Percentiles rank a stretch among this genome's conserved stretches.
Conservation (phyloP, 805 yeast species). For the Maudiozyma pseudohumilis region DNA sequence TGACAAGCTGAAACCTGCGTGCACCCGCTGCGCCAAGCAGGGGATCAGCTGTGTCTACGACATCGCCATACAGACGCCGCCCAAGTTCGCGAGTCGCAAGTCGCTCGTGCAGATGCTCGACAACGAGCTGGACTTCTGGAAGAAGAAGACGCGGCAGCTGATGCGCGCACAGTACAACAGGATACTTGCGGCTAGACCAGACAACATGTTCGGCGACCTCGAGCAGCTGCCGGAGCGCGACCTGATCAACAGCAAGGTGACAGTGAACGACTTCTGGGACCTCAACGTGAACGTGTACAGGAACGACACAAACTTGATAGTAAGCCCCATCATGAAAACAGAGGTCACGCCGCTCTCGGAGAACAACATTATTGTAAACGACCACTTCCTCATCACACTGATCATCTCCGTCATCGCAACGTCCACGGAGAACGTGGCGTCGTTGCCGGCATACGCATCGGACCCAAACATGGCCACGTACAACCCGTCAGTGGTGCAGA, state of each 20-base stretch:
- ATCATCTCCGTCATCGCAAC: constrained; percentile 20
- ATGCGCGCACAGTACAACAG: constrained; percentile 5
- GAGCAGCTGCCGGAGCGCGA: neutral
- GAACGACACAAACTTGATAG: constrained; percentile 20
- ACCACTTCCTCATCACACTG: constrained; percentile 19
- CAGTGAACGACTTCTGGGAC: constrained; percentile 4
- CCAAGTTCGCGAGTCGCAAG: constrained; percentile 26
- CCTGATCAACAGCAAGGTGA: neutral
- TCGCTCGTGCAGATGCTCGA: constrained; percentile 24
- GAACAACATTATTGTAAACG: constrained; percentile 23
- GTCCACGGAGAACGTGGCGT: constrained; percentile 13
- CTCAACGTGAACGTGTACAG: constrained; percentile 15
- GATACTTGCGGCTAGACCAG: neutral
- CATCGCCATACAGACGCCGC: constrained; percentile 23
- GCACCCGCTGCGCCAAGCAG: constrained; percentile 23
- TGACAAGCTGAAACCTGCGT: constrained; percentile 26
- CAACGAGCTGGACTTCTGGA: constrained; percentile 27
- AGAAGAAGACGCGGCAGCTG: constrained; percentile 16
- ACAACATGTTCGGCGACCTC: constrained; percentile 2
- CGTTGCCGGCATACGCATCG: constrained; percentile 19
- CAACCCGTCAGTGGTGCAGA: constrained; percentile 4
- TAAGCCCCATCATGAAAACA: constrained; percentile 21
- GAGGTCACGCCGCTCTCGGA: constrained; percentile 27
- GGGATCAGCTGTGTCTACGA: constrained; percentile 26
- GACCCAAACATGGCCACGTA: constrained; percentile 9